Evolutionary conservation across 2,329 filamentous ascomycete species (phyloP), one percentile per base, ranked within the genome.

Genomic region (Cercospora janseana): DNA sequence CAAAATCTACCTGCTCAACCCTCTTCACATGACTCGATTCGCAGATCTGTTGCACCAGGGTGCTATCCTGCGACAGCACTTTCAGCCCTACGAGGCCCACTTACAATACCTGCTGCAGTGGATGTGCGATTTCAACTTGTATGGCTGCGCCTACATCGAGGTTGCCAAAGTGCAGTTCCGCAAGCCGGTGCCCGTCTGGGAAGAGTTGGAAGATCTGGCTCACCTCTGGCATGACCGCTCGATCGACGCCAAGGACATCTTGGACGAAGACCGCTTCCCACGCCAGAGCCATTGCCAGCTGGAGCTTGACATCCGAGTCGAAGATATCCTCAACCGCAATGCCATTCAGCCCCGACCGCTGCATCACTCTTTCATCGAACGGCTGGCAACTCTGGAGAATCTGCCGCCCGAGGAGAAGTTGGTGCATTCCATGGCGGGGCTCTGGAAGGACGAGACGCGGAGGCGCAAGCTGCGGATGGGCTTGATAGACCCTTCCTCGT

Each of bases 101-200:
- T 70, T 97, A 55, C 89, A 95, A 65, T 97, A 91, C 66, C 73
- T 96, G 6, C 77, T 93, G 7, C 94, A 98, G 70, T 98, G 94
- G 81, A 97, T 98, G 93, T 87, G 86, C 57, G 94, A 98, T 68
- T 98, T 94, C 75, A 98, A 96, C 66, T 75, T 98, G 59, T 97
- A 95, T 67, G 94, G 94, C 5, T 98, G 93, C 66, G 85, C 83
- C 49, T 94, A 92, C 62, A 82, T 97, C 57, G 58, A 92, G 51
- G 86, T 83, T 42, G 75, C 75, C 7, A 87, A 82, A 56, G 81
- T 84, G 1, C 77, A 72, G 21, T 96, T 95, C 64, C 82, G 93
- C 47, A 75, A 76, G 2, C 90, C 90, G 0, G 75, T 96, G 2
- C 91, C 91, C 0, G 73, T 79, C 6, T 82, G 81, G 61, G 74